Conservation (phyloP, 768 basidiomycete species). For the Gyrodon lividus region DNA sequence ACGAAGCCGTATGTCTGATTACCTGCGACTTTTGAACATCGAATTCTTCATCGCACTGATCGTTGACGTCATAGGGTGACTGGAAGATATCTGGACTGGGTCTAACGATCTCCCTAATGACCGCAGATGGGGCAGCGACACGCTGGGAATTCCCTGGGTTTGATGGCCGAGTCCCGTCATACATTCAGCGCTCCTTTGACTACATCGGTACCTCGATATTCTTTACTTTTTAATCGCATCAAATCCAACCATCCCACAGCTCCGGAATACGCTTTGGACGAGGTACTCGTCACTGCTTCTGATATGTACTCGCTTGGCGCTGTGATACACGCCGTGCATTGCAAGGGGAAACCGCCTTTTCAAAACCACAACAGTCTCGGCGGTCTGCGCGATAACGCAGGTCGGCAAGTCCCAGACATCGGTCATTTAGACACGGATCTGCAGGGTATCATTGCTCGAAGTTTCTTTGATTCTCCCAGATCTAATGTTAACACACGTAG, state of each 20-base stretch:
- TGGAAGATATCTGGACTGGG: constrained; percentile 96
- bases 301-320: constrained; percentile 95
- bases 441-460: constrained; percentile 48
- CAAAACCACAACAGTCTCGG: constrained; percentile 77
- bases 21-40: neutral
- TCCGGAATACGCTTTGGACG: constrained; percentile 93
- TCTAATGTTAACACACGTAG: constrained; percentile 38
- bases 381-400: constrained; percentile 66
- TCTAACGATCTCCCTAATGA: constrained; percentile 73
- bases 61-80: constrained; percentile 66
- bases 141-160: constrained; percentile 91
- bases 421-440: constrained; percentile 68
- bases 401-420: constrained; percentile 60
- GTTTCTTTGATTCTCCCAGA: constrained; percentile 3
- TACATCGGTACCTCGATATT: constrained; percentile 67
- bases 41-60: neutral
- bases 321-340: constrained; percentile 88
- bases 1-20: constrained; percentile 64
- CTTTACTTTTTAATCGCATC: neutral
- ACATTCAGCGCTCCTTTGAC: constrained; percentile 90
- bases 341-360: constrained; percentile 84
- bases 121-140: constrained; percentile 67
- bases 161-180: constrained; percentile 75
- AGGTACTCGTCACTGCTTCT: constrained; percentile 79
- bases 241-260: constrained; percentile 45